Evolutionary conservation across 2,329 filamentous ascomycete species (phyloP).

Genomic region (Fusarium staphyleae): DNA sequence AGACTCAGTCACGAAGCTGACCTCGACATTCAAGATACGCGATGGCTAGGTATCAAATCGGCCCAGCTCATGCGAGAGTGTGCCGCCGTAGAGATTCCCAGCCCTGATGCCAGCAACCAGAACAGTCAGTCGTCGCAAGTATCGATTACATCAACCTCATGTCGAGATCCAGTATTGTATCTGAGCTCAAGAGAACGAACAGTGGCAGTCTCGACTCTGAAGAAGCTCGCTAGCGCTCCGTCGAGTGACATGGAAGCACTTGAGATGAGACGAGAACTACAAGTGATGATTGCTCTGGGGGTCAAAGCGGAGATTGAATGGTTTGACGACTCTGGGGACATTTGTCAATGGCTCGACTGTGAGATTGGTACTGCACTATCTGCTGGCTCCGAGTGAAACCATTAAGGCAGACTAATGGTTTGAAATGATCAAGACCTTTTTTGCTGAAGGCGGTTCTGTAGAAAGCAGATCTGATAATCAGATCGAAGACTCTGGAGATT

Average conservation of each 20-base stretch:
- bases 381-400: not conserved
- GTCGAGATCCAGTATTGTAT: constrained; percentile 42
- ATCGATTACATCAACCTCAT: constrained; percentile 40
- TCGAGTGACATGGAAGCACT: constrained; percentile 43
- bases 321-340: constrained; percentile 62
- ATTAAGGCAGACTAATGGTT: not conserved
- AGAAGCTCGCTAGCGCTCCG: constrained; percentile 46
- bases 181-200: constrained; percentile 65
- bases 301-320: constrained; percentile 81
- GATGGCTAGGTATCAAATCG: constrained; percentile 69
- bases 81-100: not conserved
- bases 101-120: not conserved
- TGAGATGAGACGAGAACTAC: constrained; percentile 64
- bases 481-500: not conserved
- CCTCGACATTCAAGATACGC: constrained; percentile 57
- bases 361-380: constrained; percentile 43
- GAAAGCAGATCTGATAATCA: too few relatives aligned
- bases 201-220: constrained; percentile 62
- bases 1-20: constrained; percentile 66
- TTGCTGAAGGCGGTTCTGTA: not conserved
- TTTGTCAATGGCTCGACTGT: constrained; percentile 58
- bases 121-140: constrained; percentile 20
- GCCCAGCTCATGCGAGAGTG: constrained; percentile 47
- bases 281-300: constrained; percentile 76
- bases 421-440: not conserved